Evolutionary conservation across 2,329 filamentous ascomycete species (phyloP).

Genomic region (Ascochyta fabae): DNA sequence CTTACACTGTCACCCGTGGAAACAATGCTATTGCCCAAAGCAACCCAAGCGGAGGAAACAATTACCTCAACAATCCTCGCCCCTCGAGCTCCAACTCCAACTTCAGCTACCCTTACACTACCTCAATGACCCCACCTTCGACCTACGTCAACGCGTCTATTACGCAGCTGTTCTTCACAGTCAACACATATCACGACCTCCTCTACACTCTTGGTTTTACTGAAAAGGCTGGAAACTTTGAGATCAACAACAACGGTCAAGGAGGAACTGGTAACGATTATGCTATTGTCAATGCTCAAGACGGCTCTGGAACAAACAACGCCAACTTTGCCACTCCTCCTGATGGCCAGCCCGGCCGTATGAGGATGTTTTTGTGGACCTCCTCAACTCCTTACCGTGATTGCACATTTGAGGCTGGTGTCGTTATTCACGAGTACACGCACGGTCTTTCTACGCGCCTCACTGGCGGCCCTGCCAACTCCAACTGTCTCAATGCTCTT

Average conservation of each 20-base stretch:
- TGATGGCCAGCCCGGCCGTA: conserved; percentile 54
- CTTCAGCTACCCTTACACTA: conserved; percentile 50
- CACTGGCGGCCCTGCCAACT: conserved; percentile 64
- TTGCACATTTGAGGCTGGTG: conserved; percentile 64
- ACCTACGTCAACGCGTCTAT: conserved; percentile 62
- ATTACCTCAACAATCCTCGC: conserved; percentile 58
- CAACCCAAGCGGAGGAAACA: conserved; percentile 50
- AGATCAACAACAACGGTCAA: conserved; percentile 62
- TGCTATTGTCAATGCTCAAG: conserved; percentile 64
- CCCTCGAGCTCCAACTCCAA: conserved; percentile 50
- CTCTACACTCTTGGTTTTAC: conserved; percentile 65
- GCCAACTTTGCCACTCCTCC: conserved; percentile 62
- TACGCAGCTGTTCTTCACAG: conserved; percentile 67
- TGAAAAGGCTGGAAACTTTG: conserved; percentile 66
- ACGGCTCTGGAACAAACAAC: conserved; percentile 62
- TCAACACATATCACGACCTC: conserved; percentile 66
- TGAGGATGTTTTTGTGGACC: conserved; percentile 67
- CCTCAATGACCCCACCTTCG: conserved; percentile 29
- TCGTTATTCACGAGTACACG: conserved; percentile 61
- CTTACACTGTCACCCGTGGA: conserved; percentile 52
- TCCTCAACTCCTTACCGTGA: conserved; percentile 58
- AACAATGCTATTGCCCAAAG: conserved; percentile 66
- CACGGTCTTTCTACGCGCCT: conserved; percentile 62
- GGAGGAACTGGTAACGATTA: conserved; percentile 62
- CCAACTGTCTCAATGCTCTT: conserved; percentile 54